phyloP scores from a whole-genome alignment of 2,329 filamentous ascomycete species.

The Neurospora crassa region DNA sequence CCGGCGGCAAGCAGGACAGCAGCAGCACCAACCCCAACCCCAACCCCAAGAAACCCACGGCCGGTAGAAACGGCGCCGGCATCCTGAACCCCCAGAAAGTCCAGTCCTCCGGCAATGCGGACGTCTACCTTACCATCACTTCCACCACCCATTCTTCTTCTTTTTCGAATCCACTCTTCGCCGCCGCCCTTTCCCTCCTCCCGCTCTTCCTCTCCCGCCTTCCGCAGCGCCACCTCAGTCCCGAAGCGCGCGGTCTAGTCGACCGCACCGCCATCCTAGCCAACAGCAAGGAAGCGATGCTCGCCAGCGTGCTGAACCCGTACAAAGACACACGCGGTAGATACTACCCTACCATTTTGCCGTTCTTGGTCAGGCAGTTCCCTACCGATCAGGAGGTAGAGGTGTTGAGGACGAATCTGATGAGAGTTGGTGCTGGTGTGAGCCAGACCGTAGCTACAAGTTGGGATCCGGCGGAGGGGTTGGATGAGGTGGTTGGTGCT shows the following conservation, averaged over 20 bases:
- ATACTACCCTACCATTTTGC: conserved; percentile 65
- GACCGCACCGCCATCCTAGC: conserved; percentile 73
- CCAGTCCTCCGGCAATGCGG: conserved; percentile 52
- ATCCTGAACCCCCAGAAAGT: conserved; percentile 25
- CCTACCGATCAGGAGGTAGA: conserved; percentile 58
- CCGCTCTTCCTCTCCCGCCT: conserved; percentile 51
- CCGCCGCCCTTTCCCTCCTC: conserved; percentile 53
- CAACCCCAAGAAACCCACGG: conserved; percentile 23
- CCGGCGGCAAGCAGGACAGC: conserved; percentile 18
- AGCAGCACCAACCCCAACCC: conserved; percentile 14
- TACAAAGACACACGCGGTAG: conserved; percentile 53
- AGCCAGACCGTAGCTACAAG: conserved; percentile 3
- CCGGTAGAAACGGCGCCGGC: conserved; percentile 10
- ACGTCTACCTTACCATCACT: conserved; percentile 51
- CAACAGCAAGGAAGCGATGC: conserved; percentile 59
- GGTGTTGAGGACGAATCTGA: conserved; percentile 53
- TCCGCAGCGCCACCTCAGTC: conserved; percentile 57
- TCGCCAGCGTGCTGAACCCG: conserved; percentile 76
- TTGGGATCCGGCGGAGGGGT: conserved; percentile 24
- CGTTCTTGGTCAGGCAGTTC: conserved; percentile 63
- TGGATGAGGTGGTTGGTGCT: conserved; percentile 17
- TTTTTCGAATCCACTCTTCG: conserved; percentile 13
- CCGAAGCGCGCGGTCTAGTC: conserved; percentile 61
- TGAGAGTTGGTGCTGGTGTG: conserved; percentile 21
- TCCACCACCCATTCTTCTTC: conserved; percentile 1